These are phyloP conservation scores for Citrus glauca DNA, from an alignment of 345 rosid genomes.

Conservation along the genomic window DNA sequence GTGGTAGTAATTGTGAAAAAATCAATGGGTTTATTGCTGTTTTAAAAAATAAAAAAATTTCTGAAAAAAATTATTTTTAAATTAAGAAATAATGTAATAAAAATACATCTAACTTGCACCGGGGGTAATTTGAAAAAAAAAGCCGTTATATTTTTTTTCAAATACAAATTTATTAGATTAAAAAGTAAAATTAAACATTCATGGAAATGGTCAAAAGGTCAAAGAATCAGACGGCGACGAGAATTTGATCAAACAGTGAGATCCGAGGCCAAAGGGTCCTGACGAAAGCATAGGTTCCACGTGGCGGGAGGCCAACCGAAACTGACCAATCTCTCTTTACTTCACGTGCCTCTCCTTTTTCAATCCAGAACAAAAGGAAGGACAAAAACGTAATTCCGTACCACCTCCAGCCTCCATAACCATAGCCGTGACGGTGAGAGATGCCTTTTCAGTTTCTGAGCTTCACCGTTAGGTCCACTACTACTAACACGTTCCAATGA, in stretches of 20 bases:
- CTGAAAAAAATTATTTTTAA: too few relatives aligned
- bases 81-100: too few relatives aligned
- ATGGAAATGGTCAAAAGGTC: not conserved
- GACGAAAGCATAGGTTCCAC: conserved; percentile 16
- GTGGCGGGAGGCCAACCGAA: conserved; percentile 17
- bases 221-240: conserved; percentile 10
- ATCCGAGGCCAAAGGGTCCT: not conserved
- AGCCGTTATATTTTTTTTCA: too few relatives aligned
- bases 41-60: too few relatives aligned
- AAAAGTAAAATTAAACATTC: too few relatives aligned
- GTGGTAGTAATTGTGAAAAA: too few relatives aligned
- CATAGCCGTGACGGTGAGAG: not conserved
- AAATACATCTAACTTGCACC: too few relatives aligned
- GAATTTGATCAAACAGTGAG: conserved; percentile 8
- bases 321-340: conserved; percentile 16
- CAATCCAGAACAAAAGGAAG: conserved; percentile 17
- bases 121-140: too few relatives aligned
- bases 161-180: too few relatives aligned
- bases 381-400: conserved; percentile 23
- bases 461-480: too few relatives aligned
- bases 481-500: conserved; percentile 1
- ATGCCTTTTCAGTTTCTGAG: too few relatives aligned
- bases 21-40: too few relatives aligned
- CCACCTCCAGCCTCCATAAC: conserved; percentile 1
- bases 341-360: conserved; percentile 31